Evolutionary conservation across 2,329 filamentous ascomycete genomes (phyloP), one percentile per base, ranked within the genome.

Genomic region (Xylaria sp.): DNA sequence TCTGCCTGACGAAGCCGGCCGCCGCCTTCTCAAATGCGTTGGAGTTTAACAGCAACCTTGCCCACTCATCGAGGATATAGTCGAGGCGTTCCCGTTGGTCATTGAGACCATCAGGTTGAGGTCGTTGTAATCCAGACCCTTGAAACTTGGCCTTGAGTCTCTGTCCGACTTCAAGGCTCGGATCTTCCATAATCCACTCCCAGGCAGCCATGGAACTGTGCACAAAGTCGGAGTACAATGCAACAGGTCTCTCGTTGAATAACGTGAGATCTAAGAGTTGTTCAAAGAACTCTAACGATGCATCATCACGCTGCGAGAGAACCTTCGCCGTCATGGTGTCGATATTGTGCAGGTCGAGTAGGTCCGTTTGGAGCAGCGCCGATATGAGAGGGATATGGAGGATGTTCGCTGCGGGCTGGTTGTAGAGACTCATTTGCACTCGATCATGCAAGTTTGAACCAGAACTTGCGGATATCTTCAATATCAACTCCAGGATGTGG

Each of bases 41-140:
- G n/a, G 86, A 83, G 67, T 91, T 90, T 73, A 89, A 89, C 76
- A 83, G 88, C 6, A 97, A 82, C 61, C 88, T 86, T 34, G 93
- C 84, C 94, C 94, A 99, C 76, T 99, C 94, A 49, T 93, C 92
- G 69, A 99, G 97, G 18, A 97, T 83, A 71, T 99, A 97, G 67
- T 95, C 91, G 75, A 96, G 85, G 72, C 97, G 91, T 63, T 96
- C 91, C 63, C 87, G 85, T 66, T 87, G 87, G 37, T 83, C 79
- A 46, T 77, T 73, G 13, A 79, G 75, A 54, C 84, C 81, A 59
- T 87, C 83, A 19, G 81, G 72, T 62, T 71, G 63, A 6, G 75
- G 72, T 44, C 76, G 74, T 2, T 75, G 66, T 4, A 78, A 66
- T 1, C 74, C 74, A 2, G 79, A 75, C 48, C 75, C 74, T 47